phyloP scores from a whole-genome alignment of 768 basidiomycete species.

The Cystoderma amianthinum region DNA sequence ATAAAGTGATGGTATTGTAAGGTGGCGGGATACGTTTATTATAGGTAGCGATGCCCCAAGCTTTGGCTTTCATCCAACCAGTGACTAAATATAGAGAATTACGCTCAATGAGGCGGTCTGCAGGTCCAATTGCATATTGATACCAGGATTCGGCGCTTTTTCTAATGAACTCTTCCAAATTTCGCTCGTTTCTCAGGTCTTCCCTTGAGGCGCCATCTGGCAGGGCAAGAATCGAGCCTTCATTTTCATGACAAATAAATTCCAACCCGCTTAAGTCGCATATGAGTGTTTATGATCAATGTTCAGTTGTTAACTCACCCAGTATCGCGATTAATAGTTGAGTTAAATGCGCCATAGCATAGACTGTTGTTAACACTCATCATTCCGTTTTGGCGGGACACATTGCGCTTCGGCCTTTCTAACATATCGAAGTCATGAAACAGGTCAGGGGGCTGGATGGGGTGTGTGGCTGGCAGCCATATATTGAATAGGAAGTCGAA shows the following conservation, averaged over 20 bases:
- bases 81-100: background rate
- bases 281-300: slow-evolving; percentile 1
- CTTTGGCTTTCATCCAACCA: background rate
- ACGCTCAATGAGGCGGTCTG: background rate
- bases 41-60: slow-evolving; percentile 1
- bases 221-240: slow-evolving; percentile 5
- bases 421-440: background rate
- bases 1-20: background rate
- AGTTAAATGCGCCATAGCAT: background rate
- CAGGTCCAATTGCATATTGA: slow-evolving; percentile 7
- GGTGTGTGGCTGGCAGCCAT: slow-evolving; percentile 5
- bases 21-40: background rate
- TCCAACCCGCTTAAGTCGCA: background rate
- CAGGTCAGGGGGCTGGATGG: slow-evolving; percentile 4
- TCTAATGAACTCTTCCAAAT: slow-evolving; percentile 3
- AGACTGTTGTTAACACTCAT: background rate
- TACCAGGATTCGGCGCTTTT: slow-evolving; percentile 8
- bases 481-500: slow-evolving; percentile 11
- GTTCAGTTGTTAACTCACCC: background rate
- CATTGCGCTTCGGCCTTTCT: background rate
- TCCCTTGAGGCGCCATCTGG: slow-evolving; percentile 7
- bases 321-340: background rate
- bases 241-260: slow-evolving; percentile 8
- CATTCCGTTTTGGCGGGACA: background rate
- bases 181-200: slow-evolving; percentile 1